Evolutionary conservation across 306 rosid species (phyloP), one percentile per base, ranked within the genome.

Genomic region (Canavalia ensiformis): DNA sequence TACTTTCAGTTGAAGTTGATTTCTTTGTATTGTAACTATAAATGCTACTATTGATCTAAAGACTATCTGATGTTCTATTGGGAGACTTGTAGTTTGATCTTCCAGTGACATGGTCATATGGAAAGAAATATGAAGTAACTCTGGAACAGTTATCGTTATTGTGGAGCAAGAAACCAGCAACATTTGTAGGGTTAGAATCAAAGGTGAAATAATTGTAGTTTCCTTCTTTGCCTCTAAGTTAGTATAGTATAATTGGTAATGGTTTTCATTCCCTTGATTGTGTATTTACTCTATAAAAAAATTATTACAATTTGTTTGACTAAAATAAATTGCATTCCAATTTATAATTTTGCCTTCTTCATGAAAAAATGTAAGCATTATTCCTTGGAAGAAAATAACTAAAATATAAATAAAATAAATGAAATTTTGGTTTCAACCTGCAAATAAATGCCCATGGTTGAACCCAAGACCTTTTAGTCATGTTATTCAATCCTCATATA

Each of bases 151-250:
- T 95, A 37, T 92, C 96, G 45, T 60, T 83, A 76, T 91, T 95
- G 94, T 95, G 99, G 99, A 93, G 96, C 83, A 90, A 89, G 89
- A 92, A 84, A 83, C 98, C 99, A 34, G 99, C 99, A 76, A 57
- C 52, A 73, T 84, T 95, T 54, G 96, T 94, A 0, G 93, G 99
- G 72, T 87, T 81, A 82, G 86, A 90, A 77, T 88, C 88, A 74
- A 95, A 90, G 97, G 99, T 95, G 46, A 79, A 31, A 74, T 66
- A 50, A 50, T 63, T 63, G 13, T 30, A 45, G 51, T 49, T 78
- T 74, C 60, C 71, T 81, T 51, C 69, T 50, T 28, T 34, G 54
- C 73, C 25, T 18, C 25, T 50, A 18, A 18, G 25, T 52, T 29
- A 57, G 68, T 72, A 37, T 77, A 18, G 62, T 31, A 76, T 70